These are phyloP conservation scores for Naganishia kalamii DNA, from an alignment of 768 basidiomycete genomes.

Conservation along the genomic window DNA sequence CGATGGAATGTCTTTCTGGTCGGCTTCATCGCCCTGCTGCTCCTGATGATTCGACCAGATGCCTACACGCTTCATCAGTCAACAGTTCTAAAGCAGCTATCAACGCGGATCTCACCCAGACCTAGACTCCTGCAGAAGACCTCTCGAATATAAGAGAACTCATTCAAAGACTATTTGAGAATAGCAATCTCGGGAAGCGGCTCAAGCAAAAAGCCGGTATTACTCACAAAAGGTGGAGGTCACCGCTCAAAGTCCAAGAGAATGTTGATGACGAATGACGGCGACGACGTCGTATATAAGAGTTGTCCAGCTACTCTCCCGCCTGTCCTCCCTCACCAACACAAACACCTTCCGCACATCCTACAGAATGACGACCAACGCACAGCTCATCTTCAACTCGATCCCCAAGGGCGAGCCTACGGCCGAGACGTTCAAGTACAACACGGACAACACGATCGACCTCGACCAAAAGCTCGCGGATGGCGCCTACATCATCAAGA, in stretches of 20 bases:
- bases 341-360: background rate
- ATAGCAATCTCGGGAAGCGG: too few species aligned
- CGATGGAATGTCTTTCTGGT: too few species aligned
- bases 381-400: slow-evolving; percentile 31
- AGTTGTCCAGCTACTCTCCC: background rate
- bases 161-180: too few species aligned
- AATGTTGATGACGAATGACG: background rate
- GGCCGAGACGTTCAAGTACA: slow-evolving; percentile 52
- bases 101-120: too few species aligned
- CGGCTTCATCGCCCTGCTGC: too few species aligned
- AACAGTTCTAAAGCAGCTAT: too few species aligned
- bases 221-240: background rate
- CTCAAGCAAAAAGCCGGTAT: too few species aligned
- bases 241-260: background rate
- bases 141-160: too few species aligned
- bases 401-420: slow-evolving; percentile 31
- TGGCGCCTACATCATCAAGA: slow-evolving; percentile 54
- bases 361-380: slow-evolving; percentile 12
- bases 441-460: slow-evolving; percentile 53
- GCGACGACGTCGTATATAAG: background rate
- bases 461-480: slow-evolving; percentile 51
- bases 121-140: too few species aligned
- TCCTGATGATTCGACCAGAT: too few species aligned
- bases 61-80: too few species aligned
- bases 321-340: background rate